phyloP scores from a whole-genome alignment of 257 asterid species.

The Nemophila menziesii region DNA sequence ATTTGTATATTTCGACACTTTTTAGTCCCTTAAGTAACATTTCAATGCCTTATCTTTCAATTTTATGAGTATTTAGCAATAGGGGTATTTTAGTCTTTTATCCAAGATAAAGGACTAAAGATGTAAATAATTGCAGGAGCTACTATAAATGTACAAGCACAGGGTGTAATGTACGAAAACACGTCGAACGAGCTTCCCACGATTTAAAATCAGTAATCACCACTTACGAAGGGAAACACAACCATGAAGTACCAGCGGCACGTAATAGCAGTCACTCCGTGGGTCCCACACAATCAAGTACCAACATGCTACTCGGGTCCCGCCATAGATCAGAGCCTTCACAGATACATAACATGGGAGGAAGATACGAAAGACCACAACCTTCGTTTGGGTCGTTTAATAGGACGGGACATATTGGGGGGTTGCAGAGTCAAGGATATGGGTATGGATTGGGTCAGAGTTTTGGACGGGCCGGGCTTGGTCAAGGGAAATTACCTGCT shows the following conservation, averaged over 20 bases:
- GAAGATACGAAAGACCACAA: conserved; percentile 37
- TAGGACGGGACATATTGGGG: conserved; percentile 36
- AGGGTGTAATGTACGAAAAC: conserved; percentile 71
- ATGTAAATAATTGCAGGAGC: too few species aligned
- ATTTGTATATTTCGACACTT: too few species aligned
- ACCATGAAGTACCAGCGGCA: conserved; percentile 72
- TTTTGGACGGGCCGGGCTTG: conserved; percentile 31
- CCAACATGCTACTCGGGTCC: conserved; percentile 22
- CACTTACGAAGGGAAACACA: conserved; percentile 82
- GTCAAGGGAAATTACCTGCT: conserved; percentile 30
- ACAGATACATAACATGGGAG: conserved; percentile 32
- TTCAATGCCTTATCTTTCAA: too few species aligned
- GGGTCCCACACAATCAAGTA: conserved; percentile 11
- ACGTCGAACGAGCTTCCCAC: conserved; percentile 80
- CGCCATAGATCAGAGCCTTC: conserved; percentile 40
- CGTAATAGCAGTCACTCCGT: conserved; percentile 59
- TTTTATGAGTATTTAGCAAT: too few species aligned
- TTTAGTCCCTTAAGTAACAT: too few species aligned
- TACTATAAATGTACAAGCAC: conserved; percentile 82
- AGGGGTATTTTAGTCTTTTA: too few species aligned
- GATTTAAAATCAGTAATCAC: conserved; percentile 74
- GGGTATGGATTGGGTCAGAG: conserved; percentile 46
- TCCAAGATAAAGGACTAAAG: too few species aligned
- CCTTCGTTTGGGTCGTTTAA: conserved; percentile 27
- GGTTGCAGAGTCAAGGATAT: conserved; percentile 28